Base-by-base conservation (phyloP, 2,329 filamentous ascomycete species). In the Trichoderma atroviride region DNA sequence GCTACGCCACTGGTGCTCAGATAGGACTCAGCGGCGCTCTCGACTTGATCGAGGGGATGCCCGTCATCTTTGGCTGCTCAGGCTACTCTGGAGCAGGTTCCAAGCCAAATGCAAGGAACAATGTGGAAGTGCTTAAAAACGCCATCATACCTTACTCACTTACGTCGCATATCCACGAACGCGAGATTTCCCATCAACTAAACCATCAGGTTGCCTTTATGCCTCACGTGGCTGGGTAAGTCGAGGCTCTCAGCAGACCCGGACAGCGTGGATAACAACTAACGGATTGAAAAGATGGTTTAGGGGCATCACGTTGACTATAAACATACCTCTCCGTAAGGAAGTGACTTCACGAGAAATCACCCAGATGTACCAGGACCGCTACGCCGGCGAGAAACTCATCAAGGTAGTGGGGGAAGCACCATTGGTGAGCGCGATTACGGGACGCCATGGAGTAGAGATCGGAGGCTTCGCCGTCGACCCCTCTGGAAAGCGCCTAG, bases 101-200 rank as follows among this genome's bases (percentile, higher is more conserved):
- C 58, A 97, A 97, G 85, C 94, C 93, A 0, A 93, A 89, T 73
- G 91, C 93, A 24, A 98, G 97, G 88, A 99, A 98, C 83, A 92
- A 98, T 77, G 88, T 96, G 55, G 85, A 92, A n/a, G 40, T 86
- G 91, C 74, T 58, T 22, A 24, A 62, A 43, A 43, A 43, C 10
- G 40, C 40, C 0, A 43, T 43, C 5, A 43, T 43, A 19, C 40
- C 40, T 43, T 98, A 97, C 84, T 74, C 73, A 69, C 55, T 81
- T 1, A 97, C 93, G 40, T 94, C 94, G 74, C 96, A 98, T 82
- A 92, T 98, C 71, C 96, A 98, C 82, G 96, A 99, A 85, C 89
- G 88, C 58, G 96, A 98, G 80, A 96, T 98, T 72, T 91, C 90
- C 77, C 78, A 83, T 64, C 94, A 97, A 13, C 16, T 43, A 5